Base-by-base conservation (phyloP, 495 filamentous ascomycete genomes). In the Durotheca rogersii region DNA sequence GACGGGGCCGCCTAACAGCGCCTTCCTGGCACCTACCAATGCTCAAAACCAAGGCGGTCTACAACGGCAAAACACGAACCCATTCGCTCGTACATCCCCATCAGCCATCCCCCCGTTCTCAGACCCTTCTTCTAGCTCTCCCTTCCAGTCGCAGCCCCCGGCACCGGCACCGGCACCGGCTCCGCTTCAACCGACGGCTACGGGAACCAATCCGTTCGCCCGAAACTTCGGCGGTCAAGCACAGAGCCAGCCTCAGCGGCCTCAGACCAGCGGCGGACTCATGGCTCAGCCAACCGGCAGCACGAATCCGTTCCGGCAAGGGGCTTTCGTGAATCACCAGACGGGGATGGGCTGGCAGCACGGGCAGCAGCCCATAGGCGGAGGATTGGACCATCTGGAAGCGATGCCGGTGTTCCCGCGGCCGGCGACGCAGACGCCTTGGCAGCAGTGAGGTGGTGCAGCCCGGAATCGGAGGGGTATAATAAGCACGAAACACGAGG, bases 281-380 rank as follows among this genome's bases (percentile, higher is more conserved):
- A 71, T 75, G 42, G 72, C 77, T 12, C 83, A 85, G 49, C 81
- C 83, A 3, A 95, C 93, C 1, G 92, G 90, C 6, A 90, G 83
- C 60, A 97, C 92, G 11, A 97, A 97, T 65, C 92, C 92, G 1
- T 96, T 97, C 80, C 80, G 92, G 6, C 89, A 95, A 65, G 86
- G 84, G 41, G 79, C 83, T 0, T 94, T 95, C 57, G 83, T 93
- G 25, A 90, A 94, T 58, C 88, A 92, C 60, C 79, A 83, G 27
- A 95, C 89, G 1, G 90, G 91, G 0, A 77, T 85, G 65, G 86
- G 88, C 10, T 96, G 93, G 88, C 91, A 95, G 58, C 75, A 83
- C 43, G 78, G 78, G 30, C 81, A 82, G 43, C 81, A 87, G 67
- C 82, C 88, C 3, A 93, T 91, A 7, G 87, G 96, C 60, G 90